Percentiles rank a stretch among this genome's conserved stretches.
Evolutionary conservation across 2,329 filamentous ascomycete genomes (phyloP).

Genomic region (Fusarium brevicatenulatum): DNA sequence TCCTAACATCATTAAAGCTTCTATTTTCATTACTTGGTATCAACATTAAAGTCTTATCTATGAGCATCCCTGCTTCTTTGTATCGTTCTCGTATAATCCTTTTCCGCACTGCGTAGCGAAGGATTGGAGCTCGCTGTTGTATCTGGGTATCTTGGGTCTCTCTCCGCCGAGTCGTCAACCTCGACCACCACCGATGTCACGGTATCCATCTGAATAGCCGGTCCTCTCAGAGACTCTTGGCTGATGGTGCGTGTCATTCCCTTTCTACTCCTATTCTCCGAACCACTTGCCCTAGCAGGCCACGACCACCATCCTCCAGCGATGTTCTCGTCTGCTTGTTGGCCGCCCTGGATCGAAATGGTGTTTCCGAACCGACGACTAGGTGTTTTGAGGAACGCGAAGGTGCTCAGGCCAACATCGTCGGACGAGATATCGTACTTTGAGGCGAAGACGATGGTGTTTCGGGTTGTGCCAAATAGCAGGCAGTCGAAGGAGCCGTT

Average conservation of each 20-base stretch:
- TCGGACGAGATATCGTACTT: constrained; percentile 51
- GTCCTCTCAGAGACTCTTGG: constrained; percentile 48
- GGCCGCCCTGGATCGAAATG: constrained; percentile 51
- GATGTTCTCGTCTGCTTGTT: constrained; percentile 12
- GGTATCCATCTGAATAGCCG: constrained; percentile 57
- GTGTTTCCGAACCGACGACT: constrained; percentile 55
- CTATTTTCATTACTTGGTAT: neutral
- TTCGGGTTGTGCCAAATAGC: constrained; percentile 63
- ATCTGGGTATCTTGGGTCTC: constrained; percentile 42
- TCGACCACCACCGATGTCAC: constrained; percentile 57
- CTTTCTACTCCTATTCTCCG: constrained; percentile 15
- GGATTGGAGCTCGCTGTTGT: constrained; percentile 38
- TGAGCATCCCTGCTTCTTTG: constrained; percentile 14
- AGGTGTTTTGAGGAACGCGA: constrained; percentile 60
- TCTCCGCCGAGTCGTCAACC: constrained; percentile 43
- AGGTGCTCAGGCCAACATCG: constrained; percentile 62
- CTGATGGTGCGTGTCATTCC: constrained; percentile 42
- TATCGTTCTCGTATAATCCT: constrained; percentile 29
- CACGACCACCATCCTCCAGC: constrained; percentile 46
- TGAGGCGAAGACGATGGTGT: constrained; percentile 61
- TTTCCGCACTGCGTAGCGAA: constrained; percentile 45
- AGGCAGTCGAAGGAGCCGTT: constrained; percentile 66
- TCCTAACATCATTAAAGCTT: neutral
- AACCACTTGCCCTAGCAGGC: constrained; percentile 18
- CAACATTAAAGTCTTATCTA: neutral